Evolutionary conservation across 495 filamentous ascomycete species (phyloP), one percentile per base, ranked within the genome.

Genomic region (Aspergillus bertholletiae): DNA sequence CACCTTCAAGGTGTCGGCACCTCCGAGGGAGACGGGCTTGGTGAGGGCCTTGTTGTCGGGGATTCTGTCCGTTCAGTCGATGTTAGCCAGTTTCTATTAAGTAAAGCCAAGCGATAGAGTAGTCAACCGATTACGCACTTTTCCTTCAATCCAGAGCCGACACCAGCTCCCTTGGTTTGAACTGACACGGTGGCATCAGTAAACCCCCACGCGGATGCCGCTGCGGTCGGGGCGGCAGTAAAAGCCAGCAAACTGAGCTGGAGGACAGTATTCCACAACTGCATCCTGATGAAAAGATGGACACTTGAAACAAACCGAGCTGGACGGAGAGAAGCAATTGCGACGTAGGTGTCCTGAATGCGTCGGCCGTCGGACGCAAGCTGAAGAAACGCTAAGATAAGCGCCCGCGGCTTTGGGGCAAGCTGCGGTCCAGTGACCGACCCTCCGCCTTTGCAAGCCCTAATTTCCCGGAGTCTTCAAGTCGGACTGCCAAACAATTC

Each of bases 151-250:
- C 80, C 82, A 51, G 72, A 74, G 35, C 81, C 81, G 46, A 84
- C 76, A 22, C 84, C 87, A 20, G 81, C 74, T 47, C 81, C 84
- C 75, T 92, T 96, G 46, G 80, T 71, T 66, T 84, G 81, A 59
- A 96, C 80, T 51, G 84, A 82, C 69, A 96, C 72, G 62, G 84
- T 89, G 68, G 87, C 92, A 79, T 96, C 90, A 65, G 87, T 81
- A 69, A 94, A 94, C 18, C 84, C 81, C 92, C 92, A 96, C 26
- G 84, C 83, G 30, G 88, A 83, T 48, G 89, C 88, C 39, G 88
- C 86, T 15, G 55, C 72, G 40, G 62, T 61, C n/a, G 73, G 71
- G 46, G 70, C 21, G 11, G 73, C 69, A 40, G 66, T 64, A 6
- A 69, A 68, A 23, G 65, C 74, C 65, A 76, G 61, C 51, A 78